Base-by-base conservation (phyloP, 2,329 filamentous ascomycete species). In the Herpotrichia juniperi region DNA sequence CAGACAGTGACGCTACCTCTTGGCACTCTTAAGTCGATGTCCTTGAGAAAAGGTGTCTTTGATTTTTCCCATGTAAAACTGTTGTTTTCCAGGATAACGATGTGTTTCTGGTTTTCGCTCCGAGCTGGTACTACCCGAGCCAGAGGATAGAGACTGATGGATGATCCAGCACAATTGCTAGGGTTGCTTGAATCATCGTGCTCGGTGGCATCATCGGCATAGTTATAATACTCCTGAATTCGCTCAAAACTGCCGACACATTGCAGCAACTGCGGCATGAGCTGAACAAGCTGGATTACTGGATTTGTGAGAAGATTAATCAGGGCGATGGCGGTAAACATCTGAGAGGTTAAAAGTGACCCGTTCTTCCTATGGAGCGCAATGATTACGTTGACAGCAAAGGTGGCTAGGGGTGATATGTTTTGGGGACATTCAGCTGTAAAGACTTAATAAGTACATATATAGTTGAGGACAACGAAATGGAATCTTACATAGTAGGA, bases 11-110 rank as follows among this genome's bases (percentile, higher is more conserved):
- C 17, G 10, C 24, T 22, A 2, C 46, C 8, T 16, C 17, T 25
- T n/a, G n/a, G n/a, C n/a, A 52, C 35, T 7, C 3, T 25, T 7
- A 52, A 26, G 22, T 43, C 43, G 12, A 52, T 43, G 4, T 43
- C 22, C 12, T 34, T 6, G n/a, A 52, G 43, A 11, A 58, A 51
- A 22, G 61, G 7, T 6, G 7, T 28, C 7, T 6, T 28, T 7
- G 26, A 28, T 28, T 28, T 28, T 28, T 6, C 17, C 21, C 64
- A 11, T 51, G 60, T 22, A 56, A 53, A 16, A 62, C 21, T 30
- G 16, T 11, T 5, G 31, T 5, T 14, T 37, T 37, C 34, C 21
- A 7, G n/a, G 3, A 11, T n/a, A n/a, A n/a, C n/a, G n/a, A n/a
- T n/a, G n/a, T n/a, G n/a, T n/a, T n/a, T n/a, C n/a, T n/a, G n/a